Conservation (phyloP, 2,329 filamentous ascomycete species). For the Bipolaris cookei region DNA sequence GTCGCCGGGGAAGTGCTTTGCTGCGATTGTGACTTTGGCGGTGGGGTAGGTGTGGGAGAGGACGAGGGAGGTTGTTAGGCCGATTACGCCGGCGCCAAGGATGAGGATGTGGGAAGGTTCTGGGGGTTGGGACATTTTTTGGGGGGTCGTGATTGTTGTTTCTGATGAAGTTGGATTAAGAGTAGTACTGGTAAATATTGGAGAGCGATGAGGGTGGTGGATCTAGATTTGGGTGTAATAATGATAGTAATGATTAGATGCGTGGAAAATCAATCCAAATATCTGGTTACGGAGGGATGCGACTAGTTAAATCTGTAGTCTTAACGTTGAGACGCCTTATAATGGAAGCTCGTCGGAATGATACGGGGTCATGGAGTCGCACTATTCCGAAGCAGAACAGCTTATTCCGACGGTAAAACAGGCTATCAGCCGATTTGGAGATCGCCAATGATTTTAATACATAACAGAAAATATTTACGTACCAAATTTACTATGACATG, state of each 20-base stretch:
- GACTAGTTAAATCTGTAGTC: not conserved
- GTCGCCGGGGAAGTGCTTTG: conserved; percentile 93
- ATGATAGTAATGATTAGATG: not conserved
- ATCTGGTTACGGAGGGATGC: not conserved
- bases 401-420: conserved; percentile 24
- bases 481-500: not conserved
- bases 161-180: not conserved
- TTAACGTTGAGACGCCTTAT: not conserved
- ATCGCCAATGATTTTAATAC: not conserved
- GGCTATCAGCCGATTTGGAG: not conserved
- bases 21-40: conserved; percentile 72
- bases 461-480: not conserved
- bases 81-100: conserved; percentile 67
- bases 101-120: conserved; percentile 32
- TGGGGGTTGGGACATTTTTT: conserved; percentile 18
- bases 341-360: not conserved
- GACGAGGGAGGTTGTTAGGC: conserved; percentile 68
- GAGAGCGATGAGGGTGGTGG: not conserved
- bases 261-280: not conserved
- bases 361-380: not conserved
- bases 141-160: not conserved
- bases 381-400: conserved; percentile 4
- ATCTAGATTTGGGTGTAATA: not conserved
- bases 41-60: conserved; percentile 61
- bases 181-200: not conserved